Conservation (phyloP, 345 rosid genomes). For the Euphorbia pulcherrima region DNA sequence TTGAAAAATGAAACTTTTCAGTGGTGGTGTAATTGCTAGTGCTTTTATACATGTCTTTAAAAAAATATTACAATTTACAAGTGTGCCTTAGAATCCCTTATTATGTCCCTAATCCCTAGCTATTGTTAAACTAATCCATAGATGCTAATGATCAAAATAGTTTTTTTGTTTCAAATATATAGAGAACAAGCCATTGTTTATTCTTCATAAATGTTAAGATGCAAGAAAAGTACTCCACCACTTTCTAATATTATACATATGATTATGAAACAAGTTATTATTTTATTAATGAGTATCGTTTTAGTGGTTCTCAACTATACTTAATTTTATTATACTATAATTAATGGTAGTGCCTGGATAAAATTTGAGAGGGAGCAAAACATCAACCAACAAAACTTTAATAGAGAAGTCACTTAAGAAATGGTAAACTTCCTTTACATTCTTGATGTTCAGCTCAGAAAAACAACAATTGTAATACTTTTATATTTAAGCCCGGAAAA, state of each 20-base stretch:
- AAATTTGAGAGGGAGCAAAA: too few relatives aligned
- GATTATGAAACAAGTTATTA: neutral
- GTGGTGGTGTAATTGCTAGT: slow-evolving; percentile 11
- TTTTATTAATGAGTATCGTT: too few relatives aligned
- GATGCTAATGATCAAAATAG: neutral
- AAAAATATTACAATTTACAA: neutral
- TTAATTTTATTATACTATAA: too few relatives aligned
- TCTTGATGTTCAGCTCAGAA: too few relatives aligned
- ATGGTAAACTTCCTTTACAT: too few relatives aligned
- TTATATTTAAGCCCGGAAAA: too few relatives aligned
- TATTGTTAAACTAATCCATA: neutral
- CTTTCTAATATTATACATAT: neutral
- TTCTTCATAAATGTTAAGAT: neutral
- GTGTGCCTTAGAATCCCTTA: slow-evolving; percentile 7
- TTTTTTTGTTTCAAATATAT: too few relatives aligned
- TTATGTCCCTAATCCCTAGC: slow-evolving; percentile 18
- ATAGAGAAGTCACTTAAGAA: too few relatives aligned
- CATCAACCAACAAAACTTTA: too few relatives aligned
- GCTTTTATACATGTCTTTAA: slow-evolving; percentile 7
- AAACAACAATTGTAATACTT: too few relatives aligned
- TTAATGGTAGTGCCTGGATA: too few relatives aligned
- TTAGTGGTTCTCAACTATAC: neutral
- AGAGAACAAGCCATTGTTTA: neutral
- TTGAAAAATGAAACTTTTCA: neutral
- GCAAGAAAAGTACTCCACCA: neutral